Conservation (phyloP, 2,329 filamentous ascomycete genomes). For the Alternaria triticina region DNA sequence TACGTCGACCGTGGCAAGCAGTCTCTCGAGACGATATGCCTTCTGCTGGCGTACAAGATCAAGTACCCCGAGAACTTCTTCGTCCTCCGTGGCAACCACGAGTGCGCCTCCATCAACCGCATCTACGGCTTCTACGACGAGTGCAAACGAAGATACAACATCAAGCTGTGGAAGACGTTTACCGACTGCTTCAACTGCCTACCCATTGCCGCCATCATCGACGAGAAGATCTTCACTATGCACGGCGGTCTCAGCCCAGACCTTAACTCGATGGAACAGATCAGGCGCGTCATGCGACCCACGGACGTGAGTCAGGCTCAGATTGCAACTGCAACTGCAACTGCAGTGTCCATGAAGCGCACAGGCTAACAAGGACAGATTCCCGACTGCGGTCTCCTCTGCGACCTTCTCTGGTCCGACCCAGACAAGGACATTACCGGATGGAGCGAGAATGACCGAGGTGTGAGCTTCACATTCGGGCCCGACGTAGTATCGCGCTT, state of each 20-base stretch:
- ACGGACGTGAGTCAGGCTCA: slow-evolving; percentile 81
- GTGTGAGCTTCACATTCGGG: slow-evolving; percentile 98
- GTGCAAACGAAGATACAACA: slow-evolving; percentile 98
- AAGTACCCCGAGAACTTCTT: slow-evolving; percentile 99
- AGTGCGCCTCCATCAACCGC: slow-evolving; percentile 98
- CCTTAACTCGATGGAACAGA: slow-evolving; percentile 99
- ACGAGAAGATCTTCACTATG: slow-evolving; percentile 99
- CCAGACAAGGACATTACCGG: slow-evolving; percentile 99
- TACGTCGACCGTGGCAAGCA: slow-evolving; percentile 99
- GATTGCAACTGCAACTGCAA: neutral
- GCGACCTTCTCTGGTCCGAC: slow-evolving; percentile 97
- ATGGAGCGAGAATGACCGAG: slow-evolving; percentile 98
- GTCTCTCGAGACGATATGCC: slow-evolving; percentile 96
- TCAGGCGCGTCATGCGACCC: slow-evolving; percentile 96
- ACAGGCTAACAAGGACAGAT: slow-evolving; percentile 70
- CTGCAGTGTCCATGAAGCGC: slow-evolving; percentile 28
- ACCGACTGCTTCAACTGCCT: slow-evolving; percentile 99
- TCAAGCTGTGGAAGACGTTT: slow-evolving; percentile 99
- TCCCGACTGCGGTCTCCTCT: slow-evolving; percentile 95
- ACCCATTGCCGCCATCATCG: slow-evolving; percentile 97
- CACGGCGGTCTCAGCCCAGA: slow-evolving; percentile 97
- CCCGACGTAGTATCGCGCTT: slow-evolving; percentile 97
- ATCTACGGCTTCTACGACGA: slow-evolving; percentile 99
- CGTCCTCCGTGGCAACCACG: slow-evolving; percentile 96
- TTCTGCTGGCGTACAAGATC: slow-evolving; percentile 98